Conservation (phyloP, 1,284 basidiomycete genomes). For the Cutaneotrichosporon mucoides region DNA sequence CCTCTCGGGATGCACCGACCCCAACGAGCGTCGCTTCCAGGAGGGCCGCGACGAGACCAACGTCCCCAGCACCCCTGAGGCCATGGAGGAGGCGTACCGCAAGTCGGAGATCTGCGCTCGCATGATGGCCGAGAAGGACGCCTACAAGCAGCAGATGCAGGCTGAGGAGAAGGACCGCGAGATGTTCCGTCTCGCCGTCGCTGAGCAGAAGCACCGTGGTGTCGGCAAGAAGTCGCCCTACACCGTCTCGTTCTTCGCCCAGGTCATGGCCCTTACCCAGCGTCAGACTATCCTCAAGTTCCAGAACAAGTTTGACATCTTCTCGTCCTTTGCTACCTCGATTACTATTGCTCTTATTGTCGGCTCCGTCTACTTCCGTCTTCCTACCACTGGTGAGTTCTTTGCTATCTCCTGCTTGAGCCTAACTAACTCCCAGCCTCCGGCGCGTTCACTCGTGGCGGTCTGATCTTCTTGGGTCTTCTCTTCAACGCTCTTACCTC, state of each 20-base stretch:
- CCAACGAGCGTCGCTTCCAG: slow-evolving; percentile 79
- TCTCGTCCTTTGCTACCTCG: slow-evolving; percentile 63
- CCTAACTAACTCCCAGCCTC: slow-evolving; percentile 44
- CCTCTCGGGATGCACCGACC: slow-evolving; percentile 64
- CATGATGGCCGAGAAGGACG: slow-evolving; percentile 56
- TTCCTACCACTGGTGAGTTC: slow-evolving; percentile 57
- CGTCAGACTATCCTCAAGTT: slow-evolving; percentile 69
- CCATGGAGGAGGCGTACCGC: slow-evolving; percentile 66
- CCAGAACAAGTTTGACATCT: slow-evolving; percentile 77
- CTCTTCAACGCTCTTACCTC: slow-evolving; percentile 57
- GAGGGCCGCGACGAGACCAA: slow-evolving; percentile 61
- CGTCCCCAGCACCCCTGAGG: slow-evolving; percentile 69
- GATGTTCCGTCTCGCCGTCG: slow-evolving; percentile 69
- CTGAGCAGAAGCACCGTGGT: slow-evolving; percentile 71
- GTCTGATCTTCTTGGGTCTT: slow-evolving; percentile 72
- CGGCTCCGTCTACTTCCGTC: slow-evolving; percentile 69
- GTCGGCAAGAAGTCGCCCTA: slow-evolving; percentile 81
- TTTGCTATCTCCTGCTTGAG: too few species aligned
- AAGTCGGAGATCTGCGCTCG: slow-evolving; percentile 55
- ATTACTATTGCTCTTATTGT: slow-evolving; percentile 61
- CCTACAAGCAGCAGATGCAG: slow-evolving; percentile 64
- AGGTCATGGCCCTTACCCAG: slow-evolving; percentile 66
- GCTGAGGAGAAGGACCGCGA: slow-evolving; percentile 63
- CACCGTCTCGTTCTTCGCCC: slow-evolving; percentile 71
- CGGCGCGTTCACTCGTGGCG: slow-evolving; percentile 81